Evolutionary conservation across 148 eudicot species (phyloP).

Genomic region (Cornus florida): DNA sequence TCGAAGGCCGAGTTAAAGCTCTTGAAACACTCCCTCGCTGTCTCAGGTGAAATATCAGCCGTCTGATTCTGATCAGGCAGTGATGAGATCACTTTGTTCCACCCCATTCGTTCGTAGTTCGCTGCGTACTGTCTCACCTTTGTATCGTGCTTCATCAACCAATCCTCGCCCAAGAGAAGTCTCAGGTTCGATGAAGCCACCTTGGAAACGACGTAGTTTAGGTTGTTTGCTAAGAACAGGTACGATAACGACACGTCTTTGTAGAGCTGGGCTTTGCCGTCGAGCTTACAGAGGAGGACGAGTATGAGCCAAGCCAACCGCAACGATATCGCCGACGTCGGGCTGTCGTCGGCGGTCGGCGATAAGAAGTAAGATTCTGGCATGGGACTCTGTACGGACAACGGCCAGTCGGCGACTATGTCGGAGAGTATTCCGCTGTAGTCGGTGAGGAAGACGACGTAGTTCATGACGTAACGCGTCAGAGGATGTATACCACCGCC

Average conservation of each 20-base stretch:
- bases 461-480: conserved; percentile 51
- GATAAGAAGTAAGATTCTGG: conserved; percentile 37
- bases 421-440: conserved; percentile 31
- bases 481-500: conserved; percentile 47
- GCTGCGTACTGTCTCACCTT: conserved; percentile 31
- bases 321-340: conserved; percentile 13
- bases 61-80: conserved; percentile 32
- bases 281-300: conserved; percentile 45
- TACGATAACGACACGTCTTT: conserved; percentile 39
- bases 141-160: conserved; percentile 25
- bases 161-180: conserved; percentile 32
- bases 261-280: conserved; percentile 34
- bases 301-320: conserved; percentile 42
- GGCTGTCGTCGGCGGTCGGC: conserved; percentile 7
- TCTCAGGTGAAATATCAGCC: conserved; percentile 21
- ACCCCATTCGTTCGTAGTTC: conserved; percentile 42
- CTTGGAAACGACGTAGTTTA: conserved; percentile 46
- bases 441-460: conserved; percentile 34
- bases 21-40: conserved; percentile 21
- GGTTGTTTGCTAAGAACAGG: conserved; percentile 43
- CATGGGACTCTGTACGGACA: conserved; percentile 14
- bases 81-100: conserved; percentile 31
- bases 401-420: conserved; percentile 34
- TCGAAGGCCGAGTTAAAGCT: conserved; percentile 29
- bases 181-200: conserved; percentile 25